Base-by-base conservation (phyloP, 768 basidiomycete genomes). In the Kwoniella botswanensis region DNA sequence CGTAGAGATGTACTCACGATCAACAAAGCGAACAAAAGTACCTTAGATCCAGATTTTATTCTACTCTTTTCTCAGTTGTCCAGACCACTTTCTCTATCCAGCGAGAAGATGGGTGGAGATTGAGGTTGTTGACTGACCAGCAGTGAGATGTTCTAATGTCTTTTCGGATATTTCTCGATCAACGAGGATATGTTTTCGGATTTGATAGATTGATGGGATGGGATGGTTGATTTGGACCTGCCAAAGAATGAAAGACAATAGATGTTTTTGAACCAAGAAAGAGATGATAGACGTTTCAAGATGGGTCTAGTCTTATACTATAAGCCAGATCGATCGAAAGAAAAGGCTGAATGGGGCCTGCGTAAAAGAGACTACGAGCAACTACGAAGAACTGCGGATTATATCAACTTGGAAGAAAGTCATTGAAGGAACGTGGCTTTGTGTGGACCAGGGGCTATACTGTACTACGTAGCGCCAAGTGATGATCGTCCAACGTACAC, bases 61-160 rank as follows among this genome's bases (percentile, higher is more conserved):
- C 35, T 35, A 35, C 35, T 35, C 35, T 35, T 35, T 35, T 35
- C 4, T 6, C 35, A 35, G 35, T 35, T 35, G 7, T 35, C 35
- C 6, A 35, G 5, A 35, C 35, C 35, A 9, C 35, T 35, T 4
- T 35, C 35, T 35, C 6, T 35, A 35, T 35, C 35, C 35, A 35
- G 35, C 35, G 35, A 35, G 7, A 35, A 35, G 35, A 42, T 41
- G 57, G 26, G 24, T 59, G 6, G 29, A 17, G 9, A 18, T 61
- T 56, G 7, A 59, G 42, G 7, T 61, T 58, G 24, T 65, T 64
- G 63, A 55, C 63, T 65, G 63, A 55, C 63, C 63, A 65, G 63
- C 63, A 65, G 63, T 64, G 21, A 44, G 17, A n/a, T 9, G 35
- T 35, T 35, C 35, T 35, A 35, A 35, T 35, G 63, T 17, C 12